Percentiles rank a stretch among this genome's conserved stretches.
phyloP scores from a whole-genome alignment of 805 yeast genomes.

The Saturnispora gosingensis region DNA sequence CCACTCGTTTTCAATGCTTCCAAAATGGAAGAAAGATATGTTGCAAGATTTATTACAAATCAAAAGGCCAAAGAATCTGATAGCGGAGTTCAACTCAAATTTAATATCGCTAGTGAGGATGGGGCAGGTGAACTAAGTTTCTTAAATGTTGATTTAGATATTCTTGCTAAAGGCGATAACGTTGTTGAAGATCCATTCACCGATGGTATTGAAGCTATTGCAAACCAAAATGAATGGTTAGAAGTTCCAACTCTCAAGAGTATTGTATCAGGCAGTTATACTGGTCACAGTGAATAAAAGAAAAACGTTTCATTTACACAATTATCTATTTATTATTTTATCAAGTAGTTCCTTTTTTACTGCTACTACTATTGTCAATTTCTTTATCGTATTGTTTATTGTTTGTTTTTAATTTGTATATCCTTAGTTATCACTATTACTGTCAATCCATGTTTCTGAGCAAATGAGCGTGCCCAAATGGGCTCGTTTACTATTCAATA shows the following conservation, averaged over 20 bases:
- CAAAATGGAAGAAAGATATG: slow-evolving; percentile 51
- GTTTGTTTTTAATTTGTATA: neutral
- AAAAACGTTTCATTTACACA: neutral
- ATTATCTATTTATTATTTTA: neutral
- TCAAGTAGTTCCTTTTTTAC: neutral
- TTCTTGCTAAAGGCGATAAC: slow-evolving; percentile 20
- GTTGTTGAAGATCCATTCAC: slow-evolving; percentile 29
- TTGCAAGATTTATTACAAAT: slow-evolving; percentile 79
- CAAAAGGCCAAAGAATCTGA: slow-evolving; percentile 63
- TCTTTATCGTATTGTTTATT: neutral
- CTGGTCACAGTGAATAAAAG: slow-evolving; percentile 27
- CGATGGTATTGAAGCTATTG: slow-evolving; percentile 15
- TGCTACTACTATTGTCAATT: neutral
- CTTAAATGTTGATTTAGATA: slow-evolving; percentile 31
- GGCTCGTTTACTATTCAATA: neutral
- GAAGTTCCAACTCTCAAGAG: slow-evolving; percentile 38
- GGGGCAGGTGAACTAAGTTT: slow-evolving; percentile 38
- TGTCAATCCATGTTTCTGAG: neutral
- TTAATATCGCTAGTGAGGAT: slow-evolving; percentile 35
- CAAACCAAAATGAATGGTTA: slow-evolving; percentile 20
- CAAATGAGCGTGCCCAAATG: neutral
- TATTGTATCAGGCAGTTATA: slow-evolving; percentile 41
- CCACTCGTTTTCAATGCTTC: slow-evolving; percentile 31
- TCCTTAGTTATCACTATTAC: neutral
- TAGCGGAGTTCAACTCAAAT: slow-evolving; percentile 65